Base-by-base conservation (phyloP, 1,139 yeast genomes). In the Sporopachydermia cereana region DNA sequence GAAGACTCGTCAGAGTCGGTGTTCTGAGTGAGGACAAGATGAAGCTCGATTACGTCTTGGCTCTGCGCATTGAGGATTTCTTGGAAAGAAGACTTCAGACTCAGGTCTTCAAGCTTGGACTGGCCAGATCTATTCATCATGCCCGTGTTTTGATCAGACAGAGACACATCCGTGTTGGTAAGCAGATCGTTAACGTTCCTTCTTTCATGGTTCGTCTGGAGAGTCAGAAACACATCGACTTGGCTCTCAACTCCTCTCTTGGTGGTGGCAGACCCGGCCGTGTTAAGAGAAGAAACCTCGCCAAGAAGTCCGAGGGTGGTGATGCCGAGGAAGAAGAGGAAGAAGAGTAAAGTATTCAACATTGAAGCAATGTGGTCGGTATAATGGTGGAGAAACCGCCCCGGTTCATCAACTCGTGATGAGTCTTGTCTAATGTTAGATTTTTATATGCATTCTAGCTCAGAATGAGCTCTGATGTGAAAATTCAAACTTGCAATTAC, bases 241-340 rank as follows among this genome's bases (percentile, higher is more conserved):
- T 91, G 64, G 95, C 98, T 64, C 83, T 89, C 70, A 86, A 85
- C 72, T 91, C 98, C 59, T 98, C 99, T 73, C 91, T 85, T 86
- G 98, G 98, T 71, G 98, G 98, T 77, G 98, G 96, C 63, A 91
- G 98, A 79, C 93, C 98, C 63, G 99, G 99, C 72, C 93, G 98
- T 81, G 95, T 86, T 66, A 93, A 93, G 83, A 88, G 98, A 85
- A 89, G 79, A 77, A 79, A 84, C 80, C 84, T 82, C 70, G 80
- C 74, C 68, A 80, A 77, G 70, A 65, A 67, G 54, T 60, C 68
- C 48, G 52, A 51, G 42, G 70, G 67, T 55, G 79, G 68, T 60
- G 77, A 66, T 57, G 88, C 67, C 53, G 91, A 68, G 54, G 85
- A 64, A 55, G 85, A 67, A 54, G 91, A 70, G 58, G 93, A 74